Percentiles rank a stretch among this genome's conserved stretches.
phyloP scores from a whole-genome alignment of 1,139 yeast genomes.

The Saccharomycopsis crataegensis region DNA sequence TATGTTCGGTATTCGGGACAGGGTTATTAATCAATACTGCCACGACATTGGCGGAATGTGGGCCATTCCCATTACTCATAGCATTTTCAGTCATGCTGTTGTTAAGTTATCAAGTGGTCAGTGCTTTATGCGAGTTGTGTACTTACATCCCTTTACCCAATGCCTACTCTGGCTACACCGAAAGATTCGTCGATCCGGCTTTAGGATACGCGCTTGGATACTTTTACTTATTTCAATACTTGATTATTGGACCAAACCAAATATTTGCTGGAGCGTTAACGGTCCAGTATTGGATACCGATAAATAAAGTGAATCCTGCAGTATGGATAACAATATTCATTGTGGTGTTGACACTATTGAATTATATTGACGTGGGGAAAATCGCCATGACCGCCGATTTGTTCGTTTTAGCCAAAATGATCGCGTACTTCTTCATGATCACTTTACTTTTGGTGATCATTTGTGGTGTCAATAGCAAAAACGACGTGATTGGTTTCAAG shows the following conservation, averaged over 20 bases:
- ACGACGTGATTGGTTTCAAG: constrained; percentile 45
- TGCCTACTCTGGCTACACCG: constrained; percentile 47
- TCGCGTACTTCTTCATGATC: constrained; percentile 27
- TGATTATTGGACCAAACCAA: constrained; percentile 18
- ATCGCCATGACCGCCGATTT: constrained; percentile 46
- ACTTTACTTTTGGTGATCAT: constrained; percentile 26
- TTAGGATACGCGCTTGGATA: constrained; percentile 57
- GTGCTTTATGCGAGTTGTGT: constrained; percentile 52
- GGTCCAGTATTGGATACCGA: constrained; percentile 41
- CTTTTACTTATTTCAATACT: constrained; percentile 42
- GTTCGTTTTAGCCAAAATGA: constrained; percentile 32
- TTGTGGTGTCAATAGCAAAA: constrained; percentile 26
- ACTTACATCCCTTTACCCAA: constrained; percentile 52
- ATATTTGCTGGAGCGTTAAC: constrained; percentile 18
- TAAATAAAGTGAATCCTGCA: constrained; percentile 34
- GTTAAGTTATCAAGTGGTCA: constrained; percentile 40
- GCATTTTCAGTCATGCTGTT: constrained; percentile 45
- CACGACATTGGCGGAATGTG: constrained; percentile 32
- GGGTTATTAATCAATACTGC: constrained; percentile 16
- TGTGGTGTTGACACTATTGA: constrained; percentile 33
- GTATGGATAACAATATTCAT: constrained; percentile 45
- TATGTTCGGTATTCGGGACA: constrained; percentile 19
- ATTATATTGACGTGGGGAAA: constrained; percentile 40
- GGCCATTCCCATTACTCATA: constrained; percentile 49
- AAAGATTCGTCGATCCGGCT: constrained; percentile 48